These are phyloP conservation scores for Plasmodium coatneyi DNA, from an alignment of 169 alveolate genomes.

Conservation along the genomic window DNA sequence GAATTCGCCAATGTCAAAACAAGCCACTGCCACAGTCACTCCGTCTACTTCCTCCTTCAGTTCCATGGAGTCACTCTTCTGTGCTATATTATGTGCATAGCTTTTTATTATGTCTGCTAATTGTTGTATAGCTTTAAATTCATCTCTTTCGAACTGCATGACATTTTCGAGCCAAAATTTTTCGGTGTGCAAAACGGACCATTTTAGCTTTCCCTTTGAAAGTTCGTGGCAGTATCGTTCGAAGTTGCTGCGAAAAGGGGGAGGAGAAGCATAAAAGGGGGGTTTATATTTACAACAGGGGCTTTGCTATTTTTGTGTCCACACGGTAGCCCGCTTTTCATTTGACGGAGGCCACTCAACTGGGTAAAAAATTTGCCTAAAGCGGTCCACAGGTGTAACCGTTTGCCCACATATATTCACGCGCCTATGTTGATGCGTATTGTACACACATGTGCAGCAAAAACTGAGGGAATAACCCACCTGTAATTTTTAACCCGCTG, in stretches of 20 bases:
- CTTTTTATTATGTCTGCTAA: slow-evolving; percentile 84
- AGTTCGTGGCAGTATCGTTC: slow-evolving; percentile 87
- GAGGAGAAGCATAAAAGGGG: not conserved
- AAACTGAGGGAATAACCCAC: slow-evolving; percentile 15
- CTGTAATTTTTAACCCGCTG: slow-evolving; percentile 82
- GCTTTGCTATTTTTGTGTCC: not conserved
- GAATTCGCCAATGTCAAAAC: slow-evolving; percentile 93
- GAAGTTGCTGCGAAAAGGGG: slow-evolving; percentile 75
- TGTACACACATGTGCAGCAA: not conserved
- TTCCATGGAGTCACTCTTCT: slow-evolving; percentile 21
- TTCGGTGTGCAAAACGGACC: slow-evolving; percentile 90
- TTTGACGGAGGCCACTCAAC: not conserved
- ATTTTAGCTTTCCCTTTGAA: slow-evolving; percentile 83
- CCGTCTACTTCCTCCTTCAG: slow-evolving; percentile 80
- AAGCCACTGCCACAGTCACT: slow-evolving; percentile 89
- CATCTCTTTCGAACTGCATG: slow-evolving; percentile 87
- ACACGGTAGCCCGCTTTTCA: not conserved
- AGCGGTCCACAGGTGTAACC: not conserved
- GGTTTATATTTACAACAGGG: not conserved
- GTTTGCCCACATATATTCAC: not conserved
- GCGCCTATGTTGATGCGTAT: not conserved
- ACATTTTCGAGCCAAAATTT: slow-evolving; percentile 87
- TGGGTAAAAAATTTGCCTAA: not conserved
- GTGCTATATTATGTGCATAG: slow-evolving; percentile 39
- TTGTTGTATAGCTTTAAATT: slow-evolving; percentile 85